phyloP scores from a whole-genome alignment of 2,329 filamentous ascomycete genomes.

The Colletotrichum brevisporum region DNA sequence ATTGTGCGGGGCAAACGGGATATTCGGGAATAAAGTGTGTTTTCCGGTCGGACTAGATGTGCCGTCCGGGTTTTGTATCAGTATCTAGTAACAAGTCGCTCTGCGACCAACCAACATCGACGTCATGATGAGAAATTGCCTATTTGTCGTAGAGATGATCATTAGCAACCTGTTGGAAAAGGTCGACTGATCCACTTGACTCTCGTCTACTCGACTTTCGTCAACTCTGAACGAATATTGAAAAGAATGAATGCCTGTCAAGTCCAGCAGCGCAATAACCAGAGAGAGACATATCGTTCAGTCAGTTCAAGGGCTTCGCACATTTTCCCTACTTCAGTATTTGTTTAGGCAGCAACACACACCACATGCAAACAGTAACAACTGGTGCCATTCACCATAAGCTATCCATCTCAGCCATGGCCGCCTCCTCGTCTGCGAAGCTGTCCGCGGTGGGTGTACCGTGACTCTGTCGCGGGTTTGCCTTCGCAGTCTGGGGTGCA shows the following conservation, averaged over 20 bases:
- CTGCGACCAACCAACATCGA: conserved; percentile 18
- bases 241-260: too few relatives aligned
- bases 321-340: too few relatives aligned
- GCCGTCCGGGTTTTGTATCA: conserved; percentile 22
- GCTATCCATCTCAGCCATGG: conserved; percentile 75
- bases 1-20: conserved; percentile 14
- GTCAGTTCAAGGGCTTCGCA: too few relatives aligned
- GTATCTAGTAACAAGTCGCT: conserved; percentile 4
- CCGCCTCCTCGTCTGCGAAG: conserved; percentile 76
- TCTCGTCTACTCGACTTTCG: too few relatives aligned
- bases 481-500: conserved; percentile 39
- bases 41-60: conserved; percentile 2
- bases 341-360: too few relatives aligned
- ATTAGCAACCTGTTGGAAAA: too few relatives aligned
- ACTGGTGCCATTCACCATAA: conserved; percentile 58
- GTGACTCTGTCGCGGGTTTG: conserved; percentile 30
- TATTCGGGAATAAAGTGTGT: conserved; percentile 17
- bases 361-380: neutral
- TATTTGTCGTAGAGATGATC: neutral
- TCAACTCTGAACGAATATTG: too few relatives aligned
- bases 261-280: too few relatives aligned
- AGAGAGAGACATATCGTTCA: too few relatives aligned
- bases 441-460: conserved; percentile 48
- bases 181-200: too few relatives aligned
- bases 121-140: neutral